Conservation (phyloP, 352 stramenopile species). For the Sclerospora graminicola region DNA sequence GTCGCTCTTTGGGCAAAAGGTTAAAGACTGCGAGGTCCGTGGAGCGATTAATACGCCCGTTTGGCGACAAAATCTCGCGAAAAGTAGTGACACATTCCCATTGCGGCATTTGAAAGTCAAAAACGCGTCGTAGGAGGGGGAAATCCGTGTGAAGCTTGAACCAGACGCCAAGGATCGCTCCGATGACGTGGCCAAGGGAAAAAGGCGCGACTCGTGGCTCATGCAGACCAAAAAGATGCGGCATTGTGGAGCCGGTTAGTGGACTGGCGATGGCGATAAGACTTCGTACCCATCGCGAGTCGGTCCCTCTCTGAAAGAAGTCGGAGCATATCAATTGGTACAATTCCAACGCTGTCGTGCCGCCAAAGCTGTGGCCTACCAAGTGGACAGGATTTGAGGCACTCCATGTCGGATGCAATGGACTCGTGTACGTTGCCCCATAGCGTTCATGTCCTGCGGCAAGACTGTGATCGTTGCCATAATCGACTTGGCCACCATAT, state of each 20-base stretch:
- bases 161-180: slow-evolving; percentile 25
- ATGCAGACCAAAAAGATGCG: slow-evolving; percentile 24
- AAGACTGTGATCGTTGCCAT: slow-evolving; percentile 34
- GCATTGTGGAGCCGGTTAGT: slow-evolving; percentile 28
- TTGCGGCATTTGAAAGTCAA: slow-evolving; percentile 53
- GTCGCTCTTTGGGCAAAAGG: slow-evolving; percentile 29
- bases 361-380: slow-evolving; percentile 58
- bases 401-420: slow-evolving; percentile 42
- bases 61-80: slow-evolving; percentile 23
- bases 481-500: slow-evolving; percentile 44
- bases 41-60: slow-evolving; percentile 30
- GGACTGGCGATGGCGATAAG: slow-evolving; percentile 46
- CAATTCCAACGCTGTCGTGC: slow-evolving; percentile 54
- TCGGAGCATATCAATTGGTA: slow-evolving; percentile 55
- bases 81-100: slow-evolving; percentile 23
- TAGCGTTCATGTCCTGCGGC: slow-evolving; percentile 30
- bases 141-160: slow-evolving; percentile 30
- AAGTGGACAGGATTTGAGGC: slow-evolving; percentile 43
- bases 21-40: slow-evolving; percentile 42
- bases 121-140: slow-evolving; percentile 26
- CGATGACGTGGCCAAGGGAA: slow-evolving; percentile 21
- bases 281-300: slow-evolving; percentile 41
- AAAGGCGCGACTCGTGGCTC: slow-evolving; percentile 11
- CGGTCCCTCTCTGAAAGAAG: slow-evolving; percentile 44
- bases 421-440: slow-evolving; percentile 20